Evolutionary conservation across 495 filamentous ascomycete genomes (phyloP).

Genomic region (Darksidea phi): DNA sequence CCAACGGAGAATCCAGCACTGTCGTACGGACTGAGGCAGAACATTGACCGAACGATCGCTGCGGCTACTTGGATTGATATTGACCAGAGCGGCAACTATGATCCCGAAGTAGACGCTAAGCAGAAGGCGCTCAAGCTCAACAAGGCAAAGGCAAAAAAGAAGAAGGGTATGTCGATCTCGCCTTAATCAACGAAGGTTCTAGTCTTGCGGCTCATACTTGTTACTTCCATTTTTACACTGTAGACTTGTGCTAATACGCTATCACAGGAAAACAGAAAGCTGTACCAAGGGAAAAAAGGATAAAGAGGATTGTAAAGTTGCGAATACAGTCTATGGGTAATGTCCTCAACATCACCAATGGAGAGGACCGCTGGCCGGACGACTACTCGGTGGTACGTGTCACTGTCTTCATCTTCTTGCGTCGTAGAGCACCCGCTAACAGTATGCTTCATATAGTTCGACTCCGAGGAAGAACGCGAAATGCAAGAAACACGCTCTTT

Average conservation of each 20-base stretch:
- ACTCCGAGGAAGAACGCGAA: constrained; percentile 16
- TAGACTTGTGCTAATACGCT: too few species aligned
- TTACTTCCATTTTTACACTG: too few species aligned
- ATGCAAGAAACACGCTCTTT: not conserved
- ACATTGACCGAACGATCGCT: constrained; percentile 9
- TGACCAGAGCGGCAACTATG: constrained; percentile 26
- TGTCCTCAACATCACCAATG: constrained; percentile 17
- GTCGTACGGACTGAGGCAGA: constrained; percentile 14
- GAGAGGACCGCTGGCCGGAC: constrained; percentile 20
- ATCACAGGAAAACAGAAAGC: too few species aligned
- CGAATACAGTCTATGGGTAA: not conserved
- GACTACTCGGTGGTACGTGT: not conserved
- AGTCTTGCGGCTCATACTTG: not conserved
- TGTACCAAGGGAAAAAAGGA: constrained; percentile 8
- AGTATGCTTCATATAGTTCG: not conserved
- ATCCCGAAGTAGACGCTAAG: constrained; percentile 20
- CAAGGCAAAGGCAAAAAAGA: not conserved
- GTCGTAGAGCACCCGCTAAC: too few species aligned
- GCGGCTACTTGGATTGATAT: constrained; percentile 12
- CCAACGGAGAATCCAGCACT: not conserved
- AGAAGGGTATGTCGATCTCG: not conserved
- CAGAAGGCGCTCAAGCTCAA: constrained; percentile 4
- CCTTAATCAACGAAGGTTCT: too few species aligned
- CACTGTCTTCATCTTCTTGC: too few species aligned
- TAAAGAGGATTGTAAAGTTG: constrained; percentile 2